Base-by-base conservation (phyloP, 352 stramenopile species). In the Pseudoperonospora humuli region DNA sequence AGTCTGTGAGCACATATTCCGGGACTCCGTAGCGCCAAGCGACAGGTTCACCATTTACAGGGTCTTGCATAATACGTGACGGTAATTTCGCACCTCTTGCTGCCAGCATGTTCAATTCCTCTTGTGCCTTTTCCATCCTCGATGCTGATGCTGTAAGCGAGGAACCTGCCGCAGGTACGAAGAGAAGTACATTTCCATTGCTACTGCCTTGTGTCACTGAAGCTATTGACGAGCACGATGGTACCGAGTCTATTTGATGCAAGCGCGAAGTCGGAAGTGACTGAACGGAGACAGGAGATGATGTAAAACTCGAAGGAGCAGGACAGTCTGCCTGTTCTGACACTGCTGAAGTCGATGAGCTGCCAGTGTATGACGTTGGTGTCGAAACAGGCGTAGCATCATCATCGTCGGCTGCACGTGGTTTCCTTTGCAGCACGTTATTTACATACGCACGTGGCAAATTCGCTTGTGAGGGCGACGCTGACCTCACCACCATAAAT, bases 1-100 rank as follows among this genome's bases (percentile, higher is more conserved):
- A 60, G 37, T 92, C 79, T n/a, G 67, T 72, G 3, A 92, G 67
- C 21, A 75, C 57, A 43, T 86, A 92, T 45, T 92, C 65, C 1
- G 76, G 79, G 13, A 39, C 20, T 6, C 76, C 79, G 39, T 84
- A 87, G 4, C 76, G 72, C 79, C 79, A 92, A 21, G 43, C 38
- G 11, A 67, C 63, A 15, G 37, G n/a, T 48, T 69, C 48, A 27
- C 42, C 52, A 19, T 35, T 58, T 0, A 45, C 21, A 4, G 20
- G 6, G 20, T 52, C 33, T 7, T 65, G 50, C 38, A 65, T 61
- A 5, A 72, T 46, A 18, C 79, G 79, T n/a, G 59, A 54, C 21
- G 76, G 76, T 1, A 58, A 55, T 46, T 85, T 80, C n/a, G 54
- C 62, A 3, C 75, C 75, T 3, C 67, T 51, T 5, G 67, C 44